phyloP scores from a whole-genome alignment of 129 eudicot genomes.

The Erigeron canadensis region DNA sequence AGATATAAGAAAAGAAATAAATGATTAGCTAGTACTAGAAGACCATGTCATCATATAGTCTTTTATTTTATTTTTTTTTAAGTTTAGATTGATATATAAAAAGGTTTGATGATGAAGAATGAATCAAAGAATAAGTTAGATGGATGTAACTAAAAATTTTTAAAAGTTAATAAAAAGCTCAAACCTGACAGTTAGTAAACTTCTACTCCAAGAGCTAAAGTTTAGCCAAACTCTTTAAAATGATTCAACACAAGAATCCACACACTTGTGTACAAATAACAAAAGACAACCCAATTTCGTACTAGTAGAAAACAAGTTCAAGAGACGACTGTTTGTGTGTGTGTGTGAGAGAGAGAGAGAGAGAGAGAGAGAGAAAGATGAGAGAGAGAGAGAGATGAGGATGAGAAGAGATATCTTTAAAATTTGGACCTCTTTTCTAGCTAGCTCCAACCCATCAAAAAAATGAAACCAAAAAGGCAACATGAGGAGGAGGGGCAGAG shows the following conservation, averaged over 20 bases:
- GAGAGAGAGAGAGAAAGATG: conserved; percentile 29
- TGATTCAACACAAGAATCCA: conserved; percentile 46
- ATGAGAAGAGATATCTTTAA: conserved; percentile 29
- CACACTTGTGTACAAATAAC: conserved; percentile 38
- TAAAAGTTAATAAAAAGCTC: conserved; percentile 40
- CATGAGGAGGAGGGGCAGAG: conserved; percentile 37
- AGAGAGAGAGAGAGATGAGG: conserved; percentile 27
- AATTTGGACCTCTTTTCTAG: conserved; percentile 34
- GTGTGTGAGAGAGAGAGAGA: not conserved
- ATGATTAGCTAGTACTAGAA: conserved; percentile 28
- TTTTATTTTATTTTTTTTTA: conserved; percentile 15
- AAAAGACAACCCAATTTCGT: conserved; percentile 37
- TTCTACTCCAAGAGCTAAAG: conserved; percentile 25
- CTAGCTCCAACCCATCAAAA: conserved; percentile 37
- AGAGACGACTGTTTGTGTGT: conserved; percentile 1
- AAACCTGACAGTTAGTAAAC: conserved; percentile 43
- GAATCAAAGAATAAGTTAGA: conserved; percentile 31
- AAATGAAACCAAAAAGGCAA: conserved; percentile 37
- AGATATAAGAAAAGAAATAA: conserved; percentile 27
- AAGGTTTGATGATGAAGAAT: conserved; percentile 4
- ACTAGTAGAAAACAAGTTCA: conserved; percentile 22
- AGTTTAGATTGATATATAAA: conserved; percentile 9
- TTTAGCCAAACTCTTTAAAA: conserved; percentile 27
- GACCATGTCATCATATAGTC: too few species aligned
- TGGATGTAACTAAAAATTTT: conserved; percentile 23